Evolutionary conservation across 2,329 filamentous ascomycete genomes (phyloP).

Genomic region (Cordyceps fumosorosea): DNA sequence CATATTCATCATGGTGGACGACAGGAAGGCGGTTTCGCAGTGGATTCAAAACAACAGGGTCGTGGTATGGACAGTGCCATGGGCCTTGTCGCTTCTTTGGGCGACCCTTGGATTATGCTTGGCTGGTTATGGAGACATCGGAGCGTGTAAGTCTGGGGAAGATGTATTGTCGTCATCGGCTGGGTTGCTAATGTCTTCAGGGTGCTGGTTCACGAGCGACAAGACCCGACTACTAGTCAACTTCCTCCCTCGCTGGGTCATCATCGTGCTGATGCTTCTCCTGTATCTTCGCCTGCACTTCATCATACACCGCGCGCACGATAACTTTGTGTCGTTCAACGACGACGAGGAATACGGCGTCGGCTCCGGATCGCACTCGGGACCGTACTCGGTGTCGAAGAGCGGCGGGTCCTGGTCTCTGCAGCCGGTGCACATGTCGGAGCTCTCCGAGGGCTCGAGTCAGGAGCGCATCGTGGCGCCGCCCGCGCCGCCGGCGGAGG

Average conservation of each 20-base stretch:
- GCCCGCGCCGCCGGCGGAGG: background rate
- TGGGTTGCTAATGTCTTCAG: background rate
- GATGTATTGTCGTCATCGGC: too few relatives aligned
- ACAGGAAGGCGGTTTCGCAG: constrained; percentile 26
- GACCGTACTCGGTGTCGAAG: constrained; percentile 7
- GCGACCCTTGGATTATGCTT: constrained; percentile 26
- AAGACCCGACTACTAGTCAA: constrained; percentile 31
- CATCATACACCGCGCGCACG: constrained; percentile 32
- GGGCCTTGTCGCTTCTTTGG: constrained; percentile 30
- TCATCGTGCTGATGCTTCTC: constrained; percentile 30
- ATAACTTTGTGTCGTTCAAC: constrained; percentile 25
- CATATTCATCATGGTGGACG: constrained; percentile 34
- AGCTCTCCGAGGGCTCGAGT: background rate
- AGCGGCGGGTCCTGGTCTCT: constrained; percentile 18
- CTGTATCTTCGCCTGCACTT: constrained; percentile 34
- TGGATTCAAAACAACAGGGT: constrained; percentile 31
- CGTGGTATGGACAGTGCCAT: constrained; percentile 29
- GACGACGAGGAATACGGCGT: constrained; percentile 14
- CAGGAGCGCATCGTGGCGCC: constrained; percentile 1
- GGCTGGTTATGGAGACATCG: constrained; percentile 28
- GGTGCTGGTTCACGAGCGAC: constrained; percentile 33
- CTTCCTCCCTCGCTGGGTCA: constrained; percentile 36
- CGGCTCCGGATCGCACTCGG: background rate
- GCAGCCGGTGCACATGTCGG: constrained; percentile 13
- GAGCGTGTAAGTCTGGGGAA: constrained; percentile 18